These are phyloP conservation scores for Metarhizium humberi DNA, from an alignment of 2,329 filamentous ascomycete species.

Conservation along the genomic window DNA sequence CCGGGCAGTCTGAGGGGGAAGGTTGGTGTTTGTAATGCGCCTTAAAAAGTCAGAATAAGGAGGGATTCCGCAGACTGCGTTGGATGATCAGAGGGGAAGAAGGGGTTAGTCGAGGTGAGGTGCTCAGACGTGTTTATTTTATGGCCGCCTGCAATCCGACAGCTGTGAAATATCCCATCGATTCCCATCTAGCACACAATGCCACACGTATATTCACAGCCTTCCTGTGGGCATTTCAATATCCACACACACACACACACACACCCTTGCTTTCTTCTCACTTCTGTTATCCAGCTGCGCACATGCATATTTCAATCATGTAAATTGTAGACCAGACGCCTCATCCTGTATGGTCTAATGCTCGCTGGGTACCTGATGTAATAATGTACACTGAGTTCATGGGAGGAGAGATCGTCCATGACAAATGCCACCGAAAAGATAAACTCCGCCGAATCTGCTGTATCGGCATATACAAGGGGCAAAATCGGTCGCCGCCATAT, in stretches of 20 bases:
- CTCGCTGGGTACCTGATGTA: slow-evolving; percentile 34
- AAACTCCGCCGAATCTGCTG: slow-evolving; percentile 15
- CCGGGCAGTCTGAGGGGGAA: neutral
- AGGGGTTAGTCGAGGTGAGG: neutral
- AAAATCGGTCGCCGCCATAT: neutral
- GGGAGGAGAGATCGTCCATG: slow-evolving; percentile 41
- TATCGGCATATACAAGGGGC: slow-evolving; percentile 21
- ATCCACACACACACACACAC: neutral
- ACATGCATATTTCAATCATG: slow-evolving; percentile 6
- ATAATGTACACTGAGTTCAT: slow-evolving; percentile 42
- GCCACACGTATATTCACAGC: neutral
- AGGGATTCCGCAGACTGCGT: neutral
- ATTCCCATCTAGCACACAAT: neutral
- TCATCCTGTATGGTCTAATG: slow-evolving; percentile 33
- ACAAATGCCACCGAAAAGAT: slow-evolving; percentile 4
- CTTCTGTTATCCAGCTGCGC: neutral
- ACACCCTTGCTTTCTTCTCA: neutral
- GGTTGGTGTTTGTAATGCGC: neutral
- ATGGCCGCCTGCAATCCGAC: neutral
- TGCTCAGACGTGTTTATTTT: neutral
- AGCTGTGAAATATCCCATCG: neutral
- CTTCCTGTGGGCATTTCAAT: neutral
- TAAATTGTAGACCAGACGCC: slow-evolving; percentile 25
- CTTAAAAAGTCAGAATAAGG: no score
- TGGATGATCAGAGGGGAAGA: neutral